These are phyloP conservation scores for Phytophthora colocasiae DNA, from an alignment of 352 stramenopile genomes.

Conservation along the genomic window DNA sequence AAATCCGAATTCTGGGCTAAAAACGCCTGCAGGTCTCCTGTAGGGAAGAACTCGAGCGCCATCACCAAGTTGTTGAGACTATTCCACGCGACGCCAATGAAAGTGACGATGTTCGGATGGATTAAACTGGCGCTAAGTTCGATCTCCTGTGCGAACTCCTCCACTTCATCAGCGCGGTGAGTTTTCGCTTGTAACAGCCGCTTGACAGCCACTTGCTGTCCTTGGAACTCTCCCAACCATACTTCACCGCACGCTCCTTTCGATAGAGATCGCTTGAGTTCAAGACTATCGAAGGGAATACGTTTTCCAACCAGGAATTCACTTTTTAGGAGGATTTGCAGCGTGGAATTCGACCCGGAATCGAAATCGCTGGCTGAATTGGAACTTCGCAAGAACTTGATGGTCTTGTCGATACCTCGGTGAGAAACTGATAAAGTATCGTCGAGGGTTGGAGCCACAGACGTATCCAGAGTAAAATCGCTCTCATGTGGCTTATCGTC, in stretches of 20 bases:
- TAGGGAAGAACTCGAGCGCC: conserved; percentile 50
- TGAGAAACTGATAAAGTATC: conserved; percentile 14
- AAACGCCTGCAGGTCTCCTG: conserved; percentile 49
- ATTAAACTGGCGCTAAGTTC: conserved; percentile 39
- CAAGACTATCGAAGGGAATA: conserved; percentile 30
- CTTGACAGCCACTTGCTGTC: conserved; percentile 50
- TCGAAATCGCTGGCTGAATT: conserved; percentile 6
- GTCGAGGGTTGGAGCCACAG: conserved; percentile 4
- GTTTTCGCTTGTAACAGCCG: conserved; percentile 38
- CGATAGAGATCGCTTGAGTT: conserved; percentile 38
- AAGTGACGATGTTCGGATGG: conserved; percentile 43
- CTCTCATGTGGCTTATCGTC: not conserved
- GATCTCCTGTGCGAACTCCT: conserved; percentile 46
- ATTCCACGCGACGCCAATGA: conserved; percentile 56
- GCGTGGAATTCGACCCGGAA: conserved; percentile 19
- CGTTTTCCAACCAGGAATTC: conserved; percentile 23
- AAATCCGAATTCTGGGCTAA: conserved; percentile 29
- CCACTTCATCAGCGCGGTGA: conserved; percentile 39
- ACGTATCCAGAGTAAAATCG: not conserved
- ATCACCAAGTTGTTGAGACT: conserved; percentile 56
- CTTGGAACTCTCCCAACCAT: conserved; percentile 44
- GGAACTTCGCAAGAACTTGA: conserved; percentile 8
- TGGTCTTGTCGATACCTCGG: conserved; percentile 25
- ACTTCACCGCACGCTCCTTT: conserved; percentile 65
- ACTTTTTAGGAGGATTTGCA: conserved; percentile 26